Percentiles rank a stretch among this genome's conserved stretches.
phyloP scores from a whole-genome alignment of 768 basidiomycete species.

The Leccinum rimulosum region DNA sequence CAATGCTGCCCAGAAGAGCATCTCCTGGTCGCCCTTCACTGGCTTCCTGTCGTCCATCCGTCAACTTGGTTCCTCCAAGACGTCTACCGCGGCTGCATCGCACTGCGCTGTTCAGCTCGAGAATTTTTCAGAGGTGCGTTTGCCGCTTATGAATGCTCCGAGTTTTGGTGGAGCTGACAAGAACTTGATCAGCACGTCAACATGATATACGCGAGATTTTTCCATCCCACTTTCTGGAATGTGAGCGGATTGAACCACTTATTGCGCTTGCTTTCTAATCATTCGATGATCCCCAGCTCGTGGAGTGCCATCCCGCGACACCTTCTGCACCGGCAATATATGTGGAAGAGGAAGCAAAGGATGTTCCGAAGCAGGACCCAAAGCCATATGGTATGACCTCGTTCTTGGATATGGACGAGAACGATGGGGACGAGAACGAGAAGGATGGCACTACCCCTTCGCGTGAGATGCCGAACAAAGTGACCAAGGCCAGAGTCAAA shows the following conservation, averaged over 20 bases:
- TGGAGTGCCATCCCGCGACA: conserved; percentile 18
- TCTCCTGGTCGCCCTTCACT: neutral
- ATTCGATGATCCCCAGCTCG: conserved; percentile 1
- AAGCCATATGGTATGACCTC: conserved; percentile 11
- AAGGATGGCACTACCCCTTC: neutral
- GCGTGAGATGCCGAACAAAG: neutral
- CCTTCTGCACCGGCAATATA: conserved; percentile 13
- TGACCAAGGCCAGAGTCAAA: neutral
- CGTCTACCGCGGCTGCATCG: neutral
- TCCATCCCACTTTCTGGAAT: conserved; percentile 23
- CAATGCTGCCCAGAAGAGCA: neutral
- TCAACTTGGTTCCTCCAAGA: neutral
- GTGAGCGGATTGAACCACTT: conserved; percentile 1
- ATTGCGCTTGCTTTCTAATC: neutral
- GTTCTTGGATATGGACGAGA: neutral
- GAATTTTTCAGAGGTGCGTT: conserved; percentile 3
- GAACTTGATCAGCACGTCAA: conserved; percentile 9
- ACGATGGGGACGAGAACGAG: neutral
- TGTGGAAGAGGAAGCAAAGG: conserved; percentile 20
- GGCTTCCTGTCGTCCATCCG: neutral
- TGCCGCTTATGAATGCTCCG: too few relatives aligned
- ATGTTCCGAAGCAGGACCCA: neutral
- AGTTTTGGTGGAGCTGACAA: neutral
- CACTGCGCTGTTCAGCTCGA: neutral
- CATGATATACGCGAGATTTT: conserved; percentile 20